A percentile compares a stretch with the other conserved stretches of the same genome.
phyloP scores from a whole-genome alignment of 177 flowering plant species.

The Tripterygium wilfordii region DNA sequence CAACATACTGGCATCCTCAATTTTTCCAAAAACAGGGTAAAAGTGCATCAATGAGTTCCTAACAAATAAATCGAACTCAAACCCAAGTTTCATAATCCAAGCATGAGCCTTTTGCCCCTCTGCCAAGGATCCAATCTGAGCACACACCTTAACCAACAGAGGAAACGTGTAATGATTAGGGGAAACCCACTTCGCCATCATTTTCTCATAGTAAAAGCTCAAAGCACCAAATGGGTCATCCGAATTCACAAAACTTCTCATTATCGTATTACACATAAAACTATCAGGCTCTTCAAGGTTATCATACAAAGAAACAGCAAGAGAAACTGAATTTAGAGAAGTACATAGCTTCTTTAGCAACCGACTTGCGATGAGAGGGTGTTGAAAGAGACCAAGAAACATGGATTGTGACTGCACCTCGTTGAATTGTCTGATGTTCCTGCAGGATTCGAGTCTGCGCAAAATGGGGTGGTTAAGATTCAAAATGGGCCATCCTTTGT shows the following conservation, averaged over 20 bases:
- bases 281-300: conserved; percentile 47
- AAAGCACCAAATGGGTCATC: conserved; percentile 34
- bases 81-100: conserved; percentile 40
- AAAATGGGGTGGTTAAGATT: conserved; percentile 38
- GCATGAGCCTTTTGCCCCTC: conserved; percentile 45
- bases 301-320: conserved; percentile 32
- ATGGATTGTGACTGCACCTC: conserved; percentile 57
- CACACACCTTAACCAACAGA: conserved; percentile 41
- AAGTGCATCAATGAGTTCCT: conserved; percentile 57
- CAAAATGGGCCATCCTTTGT: no score
- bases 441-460: conserved; percentile 37
- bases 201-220: conserved; percentile 32
- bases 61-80: conserved; percentile 46
- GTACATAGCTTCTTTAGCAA: conserved; percentile 50
- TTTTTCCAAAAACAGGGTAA: conserved; percentile 40
- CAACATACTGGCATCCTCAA: conserved; percentile 40
- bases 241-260: conserved; percentile 36
- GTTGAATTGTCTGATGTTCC: conserved; percentile 23
- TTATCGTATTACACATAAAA: conserved; percentile 54
- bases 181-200: conserved; percentile 27
- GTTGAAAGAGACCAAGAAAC: conserved; percentile 44
- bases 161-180: conserved; percentile 69
- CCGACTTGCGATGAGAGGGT: conserved; percentile 40
- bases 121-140: conserved; percentile 25
- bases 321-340: conserved; percentile 19